Conservation (phyloP, 2,329 filamentous ascomycete species). For the Gaeumannomyces sp. region DNA sequence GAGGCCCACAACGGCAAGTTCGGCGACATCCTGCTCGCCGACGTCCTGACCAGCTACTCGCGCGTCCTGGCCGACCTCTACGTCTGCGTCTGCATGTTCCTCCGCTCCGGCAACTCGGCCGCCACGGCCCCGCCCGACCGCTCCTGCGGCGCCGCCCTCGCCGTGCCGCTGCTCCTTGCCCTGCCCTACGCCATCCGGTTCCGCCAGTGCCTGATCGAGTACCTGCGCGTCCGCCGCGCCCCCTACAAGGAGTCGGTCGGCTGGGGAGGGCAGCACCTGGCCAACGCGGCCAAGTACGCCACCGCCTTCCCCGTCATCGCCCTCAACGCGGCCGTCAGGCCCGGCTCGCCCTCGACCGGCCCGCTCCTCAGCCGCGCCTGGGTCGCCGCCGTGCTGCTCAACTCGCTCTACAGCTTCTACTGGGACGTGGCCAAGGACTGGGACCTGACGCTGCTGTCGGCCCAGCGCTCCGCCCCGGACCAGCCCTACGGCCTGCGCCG, state of each 20-base stretch:
- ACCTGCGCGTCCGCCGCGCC: conserved; percentile 59
- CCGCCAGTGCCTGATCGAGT: conserved; percentile 88
- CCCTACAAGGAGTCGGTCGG: conserved; percentile 51
- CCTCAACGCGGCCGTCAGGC: conserved; percentile 48
- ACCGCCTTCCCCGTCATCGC: conserved; percentile 89
- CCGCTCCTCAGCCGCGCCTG: conserved; percentile 49
- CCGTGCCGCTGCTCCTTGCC: conserved; percentile 80
- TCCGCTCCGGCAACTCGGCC: conserved; percentile 53
- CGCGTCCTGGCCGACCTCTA: conserved; percentile 89
- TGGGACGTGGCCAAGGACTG: conserved; percentile 97
- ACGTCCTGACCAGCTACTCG: conserved; percentile 90
- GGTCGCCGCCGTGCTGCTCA: conserved; percentile 68
- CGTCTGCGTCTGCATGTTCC: conserved; percentile 87
- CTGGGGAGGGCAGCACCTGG: conserved; percentile 81
- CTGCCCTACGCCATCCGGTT: conserved; percentile 81
- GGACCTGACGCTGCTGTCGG: conserved; percentile 80
- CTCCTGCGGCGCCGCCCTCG: conserved; percentile 67
- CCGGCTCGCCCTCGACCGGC: conserved; percentile 27
- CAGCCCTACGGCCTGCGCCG: conserved; percentile 74
- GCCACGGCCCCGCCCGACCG: conserved; percentile 78
- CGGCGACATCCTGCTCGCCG: conserved; percentile 86
- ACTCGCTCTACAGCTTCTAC: conserved; percentile 94
- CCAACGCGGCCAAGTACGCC: conserved; percentile 93
- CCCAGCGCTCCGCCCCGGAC: conserved; percentile 53
- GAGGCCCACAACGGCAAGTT: conserved; percentile 87